A percentile compares a stretch with the other conserved stretches of the same genome.
These are phyloP conservation scores for Vitis rupestris DNA, from an alignment of 164 flowering plant genomes.

Conservation along the genomic window DNA sequence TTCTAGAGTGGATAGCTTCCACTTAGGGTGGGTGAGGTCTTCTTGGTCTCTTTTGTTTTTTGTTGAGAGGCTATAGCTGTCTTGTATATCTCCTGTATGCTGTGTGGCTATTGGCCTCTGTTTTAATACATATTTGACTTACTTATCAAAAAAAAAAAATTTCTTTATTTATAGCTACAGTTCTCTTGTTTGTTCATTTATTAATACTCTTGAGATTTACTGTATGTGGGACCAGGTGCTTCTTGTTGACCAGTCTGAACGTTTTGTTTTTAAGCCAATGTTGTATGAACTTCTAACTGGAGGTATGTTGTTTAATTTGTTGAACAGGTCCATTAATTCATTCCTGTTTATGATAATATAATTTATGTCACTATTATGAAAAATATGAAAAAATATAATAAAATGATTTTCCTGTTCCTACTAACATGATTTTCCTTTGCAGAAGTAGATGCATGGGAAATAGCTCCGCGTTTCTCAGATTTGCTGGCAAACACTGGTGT, in stretches of 20 bases:
- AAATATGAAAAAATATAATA: too few relatives aligned
- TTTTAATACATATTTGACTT: too few relatives aligned
- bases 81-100: too few relatives aligned
- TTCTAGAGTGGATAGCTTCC: too few relatives aligned
- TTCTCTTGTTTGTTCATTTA: background rate
- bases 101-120: too few relatives aligned
- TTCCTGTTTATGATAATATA: background rate
- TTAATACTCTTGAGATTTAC: slow-evolving; percentile 6
- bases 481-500: slow-evolving; percentile 71
- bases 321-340: background rate
- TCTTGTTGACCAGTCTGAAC: slow-evolving; percentile 91
- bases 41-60: too few relatives aligned
- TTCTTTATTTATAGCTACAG: background rate
- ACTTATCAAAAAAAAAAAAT: too few relatives aligned
- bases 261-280: slow-evolving; percentile 96
- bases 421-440: slow-evolving; percentile 24
- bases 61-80: too few relatives aligned
- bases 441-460: slow-evolving; percentile 99
- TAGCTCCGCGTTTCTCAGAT: slow-evolving; percentile 93
- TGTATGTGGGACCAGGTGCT: slow-evolving; percentile 55
- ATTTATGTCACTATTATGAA: too few relatives aligned
- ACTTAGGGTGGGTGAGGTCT: too few relatives aligned
- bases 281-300: slow-evolving; percentile 95
- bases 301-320: slow-evolving; percentile 47
- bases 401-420: slow-evolving; percentile 3